phyloP scores from a whole-genome alignment of 2,329 filamentous ascomycete species.

The Myotisia sp. region DNA sequence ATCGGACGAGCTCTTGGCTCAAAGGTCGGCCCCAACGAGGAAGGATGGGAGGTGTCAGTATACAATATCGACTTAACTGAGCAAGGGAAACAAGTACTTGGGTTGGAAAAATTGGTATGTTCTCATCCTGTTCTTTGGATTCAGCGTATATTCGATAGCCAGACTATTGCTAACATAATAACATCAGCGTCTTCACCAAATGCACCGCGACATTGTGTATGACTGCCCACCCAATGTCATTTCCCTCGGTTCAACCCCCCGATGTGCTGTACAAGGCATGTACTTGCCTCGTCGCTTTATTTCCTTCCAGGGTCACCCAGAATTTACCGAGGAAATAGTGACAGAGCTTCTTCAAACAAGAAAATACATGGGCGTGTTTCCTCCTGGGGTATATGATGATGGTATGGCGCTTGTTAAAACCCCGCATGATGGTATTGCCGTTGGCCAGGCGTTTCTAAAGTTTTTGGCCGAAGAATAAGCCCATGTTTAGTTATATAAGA shows the following conservation, averaged over 20 bases:
- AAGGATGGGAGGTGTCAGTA: constrained; percentile 73
- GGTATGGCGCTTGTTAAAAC: constrained; percentile 51
- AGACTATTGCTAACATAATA: background rate
- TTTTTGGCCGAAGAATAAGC: constrained; percentile 49
- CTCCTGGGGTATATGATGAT: constrained; percentile 53
- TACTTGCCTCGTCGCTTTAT: constrained; percentile 53
- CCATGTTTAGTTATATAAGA: background rate
- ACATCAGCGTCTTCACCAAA: constrained; percentile 50
- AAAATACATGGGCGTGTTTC: constrained; percentile 53
- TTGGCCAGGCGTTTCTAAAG: constrained; percentile 59
- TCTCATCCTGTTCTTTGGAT: background rate
- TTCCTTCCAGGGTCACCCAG: constrained; percentile 74
- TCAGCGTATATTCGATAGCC: background rate
- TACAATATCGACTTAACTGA: constrained; percentile 52
- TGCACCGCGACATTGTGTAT: constrained; percentile 68
- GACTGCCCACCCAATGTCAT: constrained; percentile 48
- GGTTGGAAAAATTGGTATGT: constrained; percentile 44
- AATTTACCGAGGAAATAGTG: constrained; percentile 62
- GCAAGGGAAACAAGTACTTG: constrained; percentile 58
- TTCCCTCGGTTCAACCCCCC: constrained; percentile 48
- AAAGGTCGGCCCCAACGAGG: constrained; percentile 50
- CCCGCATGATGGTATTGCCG: constrained; percentile 64
- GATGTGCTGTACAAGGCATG: constrained; percentile 68
- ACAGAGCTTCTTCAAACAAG: constrained; percentile 52
- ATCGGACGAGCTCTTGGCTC: constrained; percentile 56